phyloP scores from a whole-genome alignment of 78 protist species.

The Speleostelium caveatum region DNA sequence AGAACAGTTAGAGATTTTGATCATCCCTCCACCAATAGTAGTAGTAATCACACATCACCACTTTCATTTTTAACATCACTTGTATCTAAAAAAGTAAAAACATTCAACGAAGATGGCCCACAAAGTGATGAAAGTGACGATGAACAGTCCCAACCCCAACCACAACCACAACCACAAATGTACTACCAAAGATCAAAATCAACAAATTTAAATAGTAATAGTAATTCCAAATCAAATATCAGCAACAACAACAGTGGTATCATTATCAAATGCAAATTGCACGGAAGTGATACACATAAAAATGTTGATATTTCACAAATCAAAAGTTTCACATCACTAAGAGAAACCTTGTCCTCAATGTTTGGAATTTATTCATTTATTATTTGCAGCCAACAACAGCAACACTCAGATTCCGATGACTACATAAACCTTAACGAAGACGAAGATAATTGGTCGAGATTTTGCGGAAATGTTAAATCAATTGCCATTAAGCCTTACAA shows the following conservation, averaged over 20 bases:
- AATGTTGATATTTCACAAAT: slow-evolving; percentile 2
- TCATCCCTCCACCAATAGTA: too few species aligned
- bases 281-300: background rate
- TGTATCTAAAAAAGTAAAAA: background rate
- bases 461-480: background rate
- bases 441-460: background rate
- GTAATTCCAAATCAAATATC: background rate
- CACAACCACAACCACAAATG: background rate
- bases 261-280: slow-evolving; percentile 6
- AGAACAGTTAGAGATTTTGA: background rate
- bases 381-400: background rate
- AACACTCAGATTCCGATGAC: slow-evolving; percentile 1
- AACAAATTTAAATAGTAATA: background rate
- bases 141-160: background rate
- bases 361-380: slow-evolving; percentile 6
- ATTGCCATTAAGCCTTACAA: slow-evolving; percentile 8
- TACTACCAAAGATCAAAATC: background rate
- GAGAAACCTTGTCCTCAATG: slow-evolving; percentile 2
- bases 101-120: background rate
- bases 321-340: slow-evolving; percentile 1
- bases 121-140: background rate
- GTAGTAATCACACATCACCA: background rate
- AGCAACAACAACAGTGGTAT: background rate
- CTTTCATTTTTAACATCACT: background rate
- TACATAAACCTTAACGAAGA: background rate